A percentile compares a stretch with the other conserved stretches of the same genome.
Conservation (phyloP, 495 filamentous ascomycete species). For the Apodospora peruviana region DNA sequence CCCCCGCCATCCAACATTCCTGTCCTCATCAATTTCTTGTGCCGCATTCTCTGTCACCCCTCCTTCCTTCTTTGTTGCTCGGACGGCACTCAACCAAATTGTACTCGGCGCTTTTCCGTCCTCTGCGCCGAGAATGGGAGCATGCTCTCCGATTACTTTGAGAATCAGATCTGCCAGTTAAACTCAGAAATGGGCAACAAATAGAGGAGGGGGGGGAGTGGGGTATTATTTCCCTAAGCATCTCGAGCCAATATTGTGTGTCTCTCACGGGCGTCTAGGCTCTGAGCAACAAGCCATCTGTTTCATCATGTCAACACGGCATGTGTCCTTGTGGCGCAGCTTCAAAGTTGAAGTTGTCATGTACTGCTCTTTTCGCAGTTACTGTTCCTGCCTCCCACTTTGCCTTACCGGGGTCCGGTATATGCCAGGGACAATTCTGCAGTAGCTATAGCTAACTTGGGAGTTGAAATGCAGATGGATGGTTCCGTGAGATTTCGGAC, state of each 20-base stretch:
- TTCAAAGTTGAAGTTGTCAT: not conserved
- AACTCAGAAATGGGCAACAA: too few species aligned
- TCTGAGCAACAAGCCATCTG: not conserved
- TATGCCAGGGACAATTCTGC: not conserved
- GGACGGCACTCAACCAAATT: too few species aligned
- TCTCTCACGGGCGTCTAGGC: not conserved
- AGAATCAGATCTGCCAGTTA: too few species aligned
- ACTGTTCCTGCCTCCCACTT: not conserved
- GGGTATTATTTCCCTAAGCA: not conserved
- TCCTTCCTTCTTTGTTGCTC: too few species aligned
- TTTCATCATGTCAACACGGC: not conserved
- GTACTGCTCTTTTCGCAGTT: too few species aligned
- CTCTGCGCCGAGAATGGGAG: too few species aligned
- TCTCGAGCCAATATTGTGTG: not conserved
- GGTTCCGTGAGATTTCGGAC: constrained; percentile 95
- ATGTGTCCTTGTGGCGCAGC: not conserved
- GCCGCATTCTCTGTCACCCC: constrained; percentile 3
- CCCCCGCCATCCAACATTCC: constrained; percentile 6
- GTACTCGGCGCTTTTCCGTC: too few species aligned
- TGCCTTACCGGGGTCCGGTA: not conserved
- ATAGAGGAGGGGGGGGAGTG: not conserved
- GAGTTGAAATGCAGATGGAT: constrained; percentile 68
- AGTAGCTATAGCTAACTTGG: not conserved
- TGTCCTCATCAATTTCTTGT: constrained; percentile 15
- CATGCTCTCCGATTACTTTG: too few species aligned